These are phyloP conservation scores for Sutorius eximius DNA, from an alignment of 1,284 basidiomycete species.

Conservation along the genomic window DNA sequence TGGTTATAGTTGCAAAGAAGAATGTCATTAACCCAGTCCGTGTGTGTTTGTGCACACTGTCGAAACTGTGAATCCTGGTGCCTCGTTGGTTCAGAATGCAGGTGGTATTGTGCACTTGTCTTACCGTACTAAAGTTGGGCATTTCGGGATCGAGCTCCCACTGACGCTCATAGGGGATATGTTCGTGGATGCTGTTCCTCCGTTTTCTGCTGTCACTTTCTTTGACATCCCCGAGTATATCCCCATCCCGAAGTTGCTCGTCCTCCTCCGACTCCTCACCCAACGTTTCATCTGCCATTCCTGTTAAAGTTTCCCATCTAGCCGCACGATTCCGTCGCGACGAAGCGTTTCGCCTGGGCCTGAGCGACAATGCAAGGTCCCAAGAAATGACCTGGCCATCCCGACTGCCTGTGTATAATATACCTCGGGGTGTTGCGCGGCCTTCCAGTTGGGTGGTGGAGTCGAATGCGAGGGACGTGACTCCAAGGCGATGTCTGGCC, in stretches of 20 bases:
- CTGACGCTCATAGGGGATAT: slow-evolving; percentile 65
- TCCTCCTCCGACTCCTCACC: slow-evolving; percentile 63
- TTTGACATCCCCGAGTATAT: slow-evolving; percentile 73
- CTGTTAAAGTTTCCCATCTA: slow-evolving; percentile 76
- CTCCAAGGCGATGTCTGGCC: slow-evolving; percentile 84
- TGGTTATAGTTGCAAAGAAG: slow-evolving; percentile 91
- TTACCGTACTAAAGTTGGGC: slow-evolving; percentile 49
- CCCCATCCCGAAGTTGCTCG: slow-evolving; percentile 56
- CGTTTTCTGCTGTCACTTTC: slow-evolving; percentile 39
- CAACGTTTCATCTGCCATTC: slow-evolving; percentile 71
- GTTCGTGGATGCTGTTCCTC: slow-evolving; percentile 34
- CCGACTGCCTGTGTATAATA: slow-evolving; percentile 90
- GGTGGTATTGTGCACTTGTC: slow-evolving; percentile 26
- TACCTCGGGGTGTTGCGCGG: slow-evolving; percentile 71
- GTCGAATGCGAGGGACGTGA: slow-evolving; percentile 85
- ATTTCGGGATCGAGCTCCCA: slow-evolving; percentile 74
- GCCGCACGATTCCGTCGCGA: slow-evolving; percentile 31
- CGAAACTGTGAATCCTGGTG: slow-evolving; percentile 63
- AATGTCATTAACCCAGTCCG: slow-evolving; percentile 97
- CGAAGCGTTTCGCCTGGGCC: slow-evolving; percentile 35
- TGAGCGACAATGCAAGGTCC: slow-evolving; percentile 80
- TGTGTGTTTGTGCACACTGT: slow-evolving; percentile 83
- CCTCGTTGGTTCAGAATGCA: slow-evolving; percentile 6
- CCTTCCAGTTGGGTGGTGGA: slow-evolving; percentile 74
- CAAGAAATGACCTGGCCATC: slow-evolving; percentile 92